Conservation (phyloP, 306 rosid genomes). For the Acacia melanoxylon region DNA sequence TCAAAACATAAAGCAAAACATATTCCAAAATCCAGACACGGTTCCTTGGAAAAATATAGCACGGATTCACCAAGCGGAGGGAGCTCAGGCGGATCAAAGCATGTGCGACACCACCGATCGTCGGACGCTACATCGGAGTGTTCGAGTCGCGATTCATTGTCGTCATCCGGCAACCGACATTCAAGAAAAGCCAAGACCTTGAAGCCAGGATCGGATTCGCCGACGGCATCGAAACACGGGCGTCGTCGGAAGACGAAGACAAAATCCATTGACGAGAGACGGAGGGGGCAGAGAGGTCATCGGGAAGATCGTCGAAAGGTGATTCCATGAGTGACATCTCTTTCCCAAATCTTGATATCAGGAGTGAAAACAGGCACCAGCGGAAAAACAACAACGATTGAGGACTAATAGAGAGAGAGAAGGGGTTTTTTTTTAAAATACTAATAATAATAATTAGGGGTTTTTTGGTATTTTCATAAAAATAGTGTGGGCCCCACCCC, state of each 20-base stretch:
- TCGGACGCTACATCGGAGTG: slow-evolving; percentile 39
- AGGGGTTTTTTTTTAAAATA: too few relatives aligned
- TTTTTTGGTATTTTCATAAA: too few relatives aligned
- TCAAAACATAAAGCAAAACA: neutral
- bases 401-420: too few relatives aligned
- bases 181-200: slow-evolving; percentile 41
- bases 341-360: slow-evolving; percentile 33
- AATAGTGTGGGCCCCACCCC: too few relatives aligned
- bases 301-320: slow-evolving; percentile 48
- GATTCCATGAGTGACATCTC: slow-evolving; percentile 53
- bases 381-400: neutral
- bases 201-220: slow-evolving; percentile 33
- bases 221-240: slow-evolving; percentile 41
- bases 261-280: slow-evolving; percentile 53
- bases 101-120: slow-evolving; percentile 48
- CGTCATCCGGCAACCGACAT: slow-evolving; percentile 32
- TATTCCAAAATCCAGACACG: slow-evolving; percentile 40
- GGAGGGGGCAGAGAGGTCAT: neutral
- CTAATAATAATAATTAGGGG: too few relatives aligned
- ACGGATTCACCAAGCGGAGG: slow-evolving; percentile 32
- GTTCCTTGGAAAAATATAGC: slow-evolving; percentile 24
- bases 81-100: slow-evolving; percentile 38
- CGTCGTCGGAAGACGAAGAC: slow-evolving; percentile 64
- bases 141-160: neutral
- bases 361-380: slow-evolving; percentile 11